A percentile compares a stretch with the other conserved stretches of the same genome.
Conservation (phyloP, 768 basidiomycete genomes). For the Leccinum rimulosum region DNA sequence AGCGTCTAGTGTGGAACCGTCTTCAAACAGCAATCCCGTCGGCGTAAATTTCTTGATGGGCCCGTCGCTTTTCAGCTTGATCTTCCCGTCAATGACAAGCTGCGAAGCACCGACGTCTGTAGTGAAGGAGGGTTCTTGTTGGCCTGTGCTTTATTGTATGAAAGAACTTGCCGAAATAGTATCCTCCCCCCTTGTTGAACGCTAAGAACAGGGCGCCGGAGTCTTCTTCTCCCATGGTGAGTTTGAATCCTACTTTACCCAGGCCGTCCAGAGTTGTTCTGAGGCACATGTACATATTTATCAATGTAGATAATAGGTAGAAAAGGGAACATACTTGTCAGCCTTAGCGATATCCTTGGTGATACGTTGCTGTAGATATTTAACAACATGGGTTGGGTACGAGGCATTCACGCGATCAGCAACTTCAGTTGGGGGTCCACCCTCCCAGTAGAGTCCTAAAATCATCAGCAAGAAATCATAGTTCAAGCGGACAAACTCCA, state of each 20-base stretch:
- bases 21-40: constrained; percentile 23
- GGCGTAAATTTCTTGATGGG: constrained; percentile 34
- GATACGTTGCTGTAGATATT: constrained; percentile 35
- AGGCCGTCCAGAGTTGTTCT: constrained; percentile 57
- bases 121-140: background rate
- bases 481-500: constrained; percentile 14
- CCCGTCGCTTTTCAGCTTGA: constrained; percentile 39
- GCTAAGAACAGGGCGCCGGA: constrained; percentile 50
- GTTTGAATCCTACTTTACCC: constrained; percentile 54
- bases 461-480: background rate
- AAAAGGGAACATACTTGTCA: constrained; percentile 44
- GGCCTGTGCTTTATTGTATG: background rate
- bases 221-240: constrained; percentile 48
- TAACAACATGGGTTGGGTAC: constrained; percentile 36
- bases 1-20: constrained; percentile 39
- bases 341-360: constrained; percentile 47
- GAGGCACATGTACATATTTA: background rate
- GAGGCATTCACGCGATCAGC: constrained; percentile 54
- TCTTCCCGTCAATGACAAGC: constrained; percentile 43
- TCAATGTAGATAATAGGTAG: background rate
- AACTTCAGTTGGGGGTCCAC: constrained; percentile 45
- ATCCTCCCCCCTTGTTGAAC: constrained; percentile 54
- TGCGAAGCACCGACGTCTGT: constrained; percentile 42
- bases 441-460: constrained; percentile 42
- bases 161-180: constrained; percentile 54